Base-by-base conservation (phyloP, 257 asterid species). In the Penstemon newberryi region DNA sequence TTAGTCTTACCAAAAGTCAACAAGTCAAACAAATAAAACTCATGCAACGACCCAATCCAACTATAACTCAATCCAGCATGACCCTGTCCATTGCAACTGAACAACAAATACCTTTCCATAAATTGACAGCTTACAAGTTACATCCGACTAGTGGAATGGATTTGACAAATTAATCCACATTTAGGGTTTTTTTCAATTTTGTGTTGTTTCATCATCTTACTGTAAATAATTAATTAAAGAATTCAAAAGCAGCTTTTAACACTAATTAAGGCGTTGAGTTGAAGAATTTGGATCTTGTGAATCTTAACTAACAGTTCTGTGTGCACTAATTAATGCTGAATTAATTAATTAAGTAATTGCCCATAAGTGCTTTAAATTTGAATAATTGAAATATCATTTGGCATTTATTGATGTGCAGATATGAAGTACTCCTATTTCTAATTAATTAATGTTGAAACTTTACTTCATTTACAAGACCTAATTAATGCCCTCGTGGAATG, bases 401-500 rank as follows among this genome's bases (percentile, higher is more conserved):
- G 56, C 71, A 79, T 44, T 77, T 56, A 78, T 63, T 59, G 74
- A 7, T 67, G 59, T 25, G 43, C 75, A 73, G 72, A 73, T 67
- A 49, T 56, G 18, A 61, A 71, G 18, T 45, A 71, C 15, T 38
- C 55, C 3, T n/a, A 46, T 46, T 18, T n/a, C 53, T 56, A 75
- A 63, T 40, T 45, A 54, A 56, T 56, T 56, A 60, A 7, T 60
- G 50, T 60, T 62, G 40, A 10, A 62, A 4, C 56, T 63, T 44
- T 45, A 63, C 71, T 67, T 68, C n/a, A 70, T 25, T 47, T 58
- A 52, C 71, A 75, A 65, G 74, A 73, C 79, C 80, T n/a, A 56
- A 75, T 78, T 74, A 79, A 80, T 82, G 73, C 75, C n/a, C 45
- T 11, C 13, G 67, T 65, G 78, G 79, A 69, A 60, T 64, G 75